These are phyloP conservation scores for Penicillium parvum DNA, from an alignment of 495 filamentous ascomycete genomes.

Conservation along the genomic window DNA sequence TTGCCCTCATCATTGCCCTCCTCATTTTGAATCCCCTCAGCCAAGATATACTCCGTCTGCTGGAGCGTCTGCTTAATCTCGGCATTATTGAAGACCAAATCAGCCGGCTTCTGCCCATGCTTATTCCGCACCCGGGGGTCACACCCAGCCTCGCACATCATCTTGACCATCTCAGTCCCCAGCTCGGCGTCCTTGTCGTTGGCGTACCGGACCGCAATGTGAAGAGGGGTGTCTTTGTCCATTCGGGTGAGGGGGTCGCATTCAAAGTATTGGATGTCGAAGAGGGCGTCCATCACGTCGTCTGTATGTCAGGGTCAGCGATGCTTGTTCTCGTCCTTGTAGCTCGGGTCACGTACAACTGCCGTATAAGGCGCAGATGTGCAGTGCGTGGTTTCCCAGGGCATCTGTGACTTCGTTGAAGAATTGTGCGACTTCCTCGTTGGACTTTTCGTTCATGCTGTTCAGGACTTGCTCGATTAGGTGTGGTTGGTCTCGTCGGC, in stretches of 20 bases:
- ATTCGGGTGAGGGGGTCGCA: conserved; percentile 79
- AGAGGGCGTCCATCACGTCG: conserved; percentile 84
- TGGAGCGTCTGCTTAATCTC: conserved; percentile 64
- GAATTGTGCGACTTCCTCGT: conserved; percentile 59
- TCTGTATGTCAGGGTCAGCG: conserved; percentile 45
- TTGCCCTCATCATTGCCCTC: conserved; percentile 27
- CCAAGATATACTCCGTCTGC: conserved; percentile 68
- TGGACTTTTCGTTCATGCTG: conserved; percentile 35
- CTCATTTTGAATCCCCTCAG: conserved; percentile 37
- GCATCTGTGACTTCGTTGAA: conserved; percentile 82
- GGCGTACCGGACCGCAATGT: conserved; percentile 80
- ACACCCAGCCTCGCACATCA: conserved; percentile 91
- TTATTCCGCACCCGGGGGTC: conserved; percentile 57
- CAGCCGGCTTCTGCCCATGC: conserved; percentile 40
- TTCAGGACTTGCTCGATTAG: conserved; percentile 63
- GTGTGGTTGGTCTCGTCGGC: conserved; percentile 84
- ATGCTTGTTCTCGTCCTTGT: too few relatives aligned
- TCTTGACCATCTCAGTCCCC: conserved; percentile 68
- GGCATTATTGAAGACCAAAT: conserved; percentile 52
- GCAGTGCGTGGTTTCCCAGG: conserved; percentile 80
- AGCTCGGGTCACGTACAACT: conserved; percentile 78
- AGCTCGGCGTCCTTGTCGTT: conserved; percentile 64
- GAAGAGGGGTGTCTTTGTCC: conserved; percentile 87
- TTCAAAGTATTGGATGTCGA: conserved; percentile 92
- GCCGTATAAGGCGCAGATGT: conserved; percentile 80